Conservation (phyloP, 768 basidiomycete species). For the Kwoniella botswanensis region DNA sequence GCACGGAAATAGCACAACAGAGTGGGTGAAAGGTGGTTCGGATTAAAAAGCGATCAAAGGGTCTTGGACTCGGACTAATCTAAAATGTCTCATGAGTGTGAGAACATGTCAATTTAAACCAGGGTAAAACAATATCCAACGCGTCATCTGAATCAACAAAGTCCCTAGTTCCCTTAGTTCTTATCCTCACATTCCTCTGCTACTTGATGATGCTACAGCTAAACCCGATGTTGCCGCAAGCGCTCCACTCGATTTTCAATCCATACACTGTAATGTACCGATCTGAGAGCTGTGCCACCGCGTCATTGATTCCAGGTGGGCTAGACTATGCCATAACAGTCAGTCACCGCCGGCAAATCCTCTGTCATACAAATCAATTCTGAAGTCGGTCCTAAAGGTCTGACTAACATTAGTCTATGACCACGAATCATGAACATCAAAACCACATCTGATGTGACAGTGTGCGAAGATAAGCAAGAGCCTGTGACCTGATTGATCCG, state of each 20-base stretch:
- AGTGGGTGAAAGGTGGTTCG: too few relatives aligned
- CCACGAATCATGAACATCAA: too few relatives aligned
- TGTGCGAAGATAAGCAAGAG: too few relatives aligned
- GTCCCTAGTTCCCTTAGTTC: neutral
- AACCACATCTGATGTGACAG: too few relatives aligned
- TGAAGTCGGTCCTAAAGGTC: neutral
- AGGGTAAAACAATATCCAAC: neutral
- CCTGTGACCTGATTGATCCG: neutral
- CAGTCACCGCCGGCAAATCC: neutral
- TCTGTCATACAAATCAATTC: neutral
- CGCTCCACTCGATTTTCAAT: neutral
- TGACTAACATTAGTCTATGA: neutral
- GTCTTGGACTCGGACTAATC: constrained; percentile 4
- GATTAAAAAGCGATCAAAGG: neutral
- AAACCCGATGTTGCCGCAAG: neutral
- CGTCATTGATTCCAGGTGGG: neutral
- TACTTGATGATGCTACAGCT: neutral
- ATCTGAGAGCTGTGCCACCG: neutral
- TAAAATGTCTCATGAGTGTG: neutral
- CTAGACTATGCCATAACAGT: neutral
- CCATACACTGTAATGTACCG: neutral
- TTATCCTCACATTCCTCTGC: neutral
- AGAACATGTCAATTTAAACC: constrained; percentile 5
- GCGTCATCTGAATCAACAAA: neutral
- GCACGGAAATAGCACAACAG: too few relatives aligned